These are phyloP conservation scores for Margaritispora aquatica DNA, from an alignment of 495 filamentous ascomycete species.

Conservation along the genomic window DNA sequence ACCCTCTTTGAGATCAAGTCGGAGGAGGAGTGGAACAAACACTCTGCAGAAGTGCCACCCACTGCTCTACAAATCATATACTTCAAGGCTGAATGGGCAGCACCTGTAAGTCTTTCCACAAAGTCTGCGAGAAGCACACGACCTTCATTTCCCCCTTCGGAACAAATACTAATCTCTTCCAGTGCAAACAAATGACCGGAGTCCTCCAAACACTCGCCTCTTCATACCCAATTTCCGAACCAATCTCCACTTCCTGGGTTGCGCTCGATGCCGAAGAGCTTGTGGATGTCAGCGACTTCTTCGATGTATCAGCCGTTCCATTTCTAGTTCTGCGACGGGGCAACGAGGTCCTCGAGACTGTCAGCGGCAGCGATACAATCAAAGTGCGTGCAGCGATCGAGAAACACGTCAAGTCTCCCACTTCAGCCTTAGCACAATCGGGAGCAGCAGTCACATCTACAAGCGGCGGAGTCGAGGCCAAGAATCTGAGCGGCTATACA, in stretches of 20 bases:
- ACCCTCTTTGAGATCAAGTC: conserved; percentile 65
- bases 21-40: conserved; percentile 58
- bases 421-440: conserved; percentile 24
- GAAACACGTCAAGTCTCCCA: conserved; percentile 47
- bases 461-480: conserved; percentile 24
- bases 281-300: conserved; percentile 77
- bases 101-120: conserved; percentile 38
- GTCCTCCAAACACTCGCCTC: conserved; percentile 78
- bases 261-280: conserved; percentile 86
- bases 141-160: neutral
- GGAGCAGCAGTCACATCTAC: conserved; percentile 17
- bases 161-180: neutral
- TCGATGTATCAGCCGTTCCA: conserved; percentile 90
- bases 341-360: conserved; percentile 64
- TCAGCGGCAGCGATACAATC: conserved; percentile 82
- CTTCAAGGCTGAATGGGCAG: conserved; percentile 97
- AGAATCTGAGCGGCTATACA: conserved; percentile 36
- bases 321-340: conserved; percentile 76
- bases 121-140: neutral
- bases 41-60: conserved; percentile 56
- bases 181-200: conserved; percentile 83
- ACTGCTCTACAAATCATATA: conserved; percentile 73
- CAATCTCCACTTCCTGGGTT: conserved; percentile 70
- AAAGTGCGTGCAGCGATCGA: conserved; percentile 80
- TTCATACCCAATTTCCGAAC: conserved; percentile 63